Evolutionary conservation across 371 early-diverging fungal genomes (phyloP), one percentile per base, ranked within the genome.

Genomic region (Mortierella polycephala): DNA sequence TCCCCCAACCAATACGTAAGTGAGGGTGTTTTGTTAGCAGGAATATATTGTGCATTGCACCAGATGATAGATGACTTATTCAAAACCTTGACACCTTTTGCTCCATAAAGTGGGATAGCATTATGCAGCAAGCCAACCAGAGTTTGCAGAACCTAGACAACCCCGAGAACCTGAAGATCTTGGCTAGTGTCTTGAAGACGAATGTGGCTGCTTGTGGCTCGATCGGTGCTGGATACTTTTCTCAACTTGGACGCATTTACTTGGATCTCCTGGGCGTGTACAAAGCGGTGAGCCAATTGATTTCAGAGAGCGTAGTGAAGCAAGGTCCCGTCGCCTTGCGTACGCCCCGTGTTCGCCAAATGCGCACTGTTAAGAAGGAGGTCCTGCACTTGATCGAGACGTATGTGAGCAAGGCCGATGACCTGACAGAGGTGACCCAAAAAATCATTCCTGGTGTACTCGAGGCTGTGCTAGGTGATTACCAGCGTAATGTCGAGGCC

Each of bases 321-420:
- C 89, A 94, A 79, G 97, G 92, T 0, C 77, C 84, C 39, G 86
- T 98, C 82, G 98, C 97, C 6, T 92, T 96, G 12, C 92, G 93
- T 61, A 96, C 96, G 7, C 98, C 98, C 46, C 90, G 91, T 51
- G 94, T 98, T 14, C 93, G 98, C 46, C 95, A 94, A 37, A 85
- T 96, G 85, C 87, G 98, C 67, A 92, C 96, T 12, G 94, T 99
- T 81, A 98, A 98, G 84, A 96, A 96, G 81, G 98, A 99, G 81
- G 88, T 94, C 20, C 83, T 99, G 67, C 90, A 91, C 57, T 82
- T 99, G 70, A 86, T 98, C 46, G 95, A 97, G 63, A 90, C 89
- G 8, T 99, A 94, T 70, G 88, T 98, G 70, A 86, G 83, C 65
- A 90, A 90, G 64, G 93, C 96, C 1, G 93, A 93, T 23, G 96